Base-by-base conservation (phyloP, 176 grass and related monocot genomes). In the Areca catechu region DNA sequence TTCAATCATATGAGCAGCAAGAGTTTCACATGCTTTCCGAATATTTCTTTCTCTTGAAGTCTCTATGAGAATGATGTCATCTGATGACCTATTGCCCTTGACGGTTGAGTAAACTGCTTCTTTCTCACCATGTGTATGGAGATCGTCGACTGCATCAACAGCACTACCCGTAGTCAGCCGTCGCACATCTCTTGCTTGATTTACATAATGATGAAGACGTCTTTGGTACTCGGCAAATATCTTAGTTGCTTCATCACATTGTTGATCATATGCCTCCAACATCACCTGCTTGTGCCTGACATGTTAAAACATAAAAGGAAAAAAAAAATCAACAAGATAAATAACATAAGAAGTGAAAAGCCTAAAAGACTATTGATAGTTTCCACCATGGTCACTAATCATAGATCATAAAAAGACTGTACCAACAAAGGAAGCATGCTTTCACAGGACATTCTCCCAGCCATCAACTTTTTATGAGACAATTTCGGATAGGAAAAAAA, bases 151-250 rank as follows among this genome's bases (percentile, higher is more conserved):
- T 71, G 72, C 67, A 76, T 79, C 80, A 6, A 53, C 56, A 50
- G 76, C 57, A 51, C 81, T 68, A 56, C 93, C 71, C 19, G 82
- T 72, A 62, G 68, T 91, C 69, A 83, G 76, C 30, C 81, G 80
- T 49, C 81, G 83, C 6, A 92, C 79, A 24, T 92, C 93, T 66
- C 93, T 91, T 75, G 93, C 93, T 77, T 98, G 81, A 70, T 98
- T 79, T 51, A 98, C 84, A 53, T 81, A 92, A 20, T 97, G 81
- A 74, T 92, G 93, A 62, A 98, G 70, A 30, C 87, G 78, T 16
- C 83, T 75, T 74, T 98, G 84, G 65, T 98, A 98, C 67, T 98
- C 93, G 5, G 83, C 75, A 61, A 98, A 92, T 85, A 98, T 92
- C 74, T 88, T 98, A 50, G 80, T 80, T 60, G 93, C 87, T 71